Evolutionary conservation across 805 yeast species (phyloP), one percentile per base, ranked within the genome.

Genomic region (Yarrowia osloensis): DNA sequence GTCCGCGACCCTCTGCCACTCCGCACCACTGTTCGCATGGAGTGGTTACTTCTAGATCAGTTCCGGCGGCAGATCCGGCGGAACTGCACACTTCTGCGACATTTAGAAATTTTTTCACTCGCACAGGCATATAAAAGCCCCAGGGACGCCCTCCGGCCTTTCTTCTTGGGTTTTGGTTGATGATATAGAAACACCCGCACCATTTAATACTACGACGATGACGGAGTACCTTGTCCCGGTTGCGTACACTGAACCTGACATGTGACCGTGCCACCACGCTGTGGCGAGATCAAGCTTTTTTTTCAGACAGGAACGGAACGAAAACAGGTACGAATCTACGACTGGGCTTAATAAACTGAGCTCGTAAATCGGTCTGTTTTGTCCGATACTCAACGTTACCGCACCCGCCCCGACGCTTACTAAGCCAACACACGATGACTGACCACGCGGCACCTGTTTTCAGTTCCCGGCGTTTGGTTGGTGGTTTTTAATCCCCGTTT

Each of bases 161-260:
- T 50, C 57, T 22, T 50, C 57, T 50, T 50, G 57, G 57, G 57
- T 50, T 50, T 50, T 31, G 57, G 40, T 50, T 50, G 57, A 50
- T 50, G 57, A 50, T 50, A 50, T 50, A 50, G 57, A 50, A 44
- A 50, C 57, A 50, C 57, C 33, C 33, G 17, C 57, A 31, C 40
- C 40, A 31, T 33, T 50, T 50, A 50, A 31, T 50, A 50, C 57
- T n/a, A 31, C 57, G 57, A 50, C 39, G 19, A 19, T 21, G 24
- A 31, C 22, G 26, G 57, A n/a, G 22, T 50, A 33, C 7, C 54
- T 17, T 22, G 29, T 17, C 22, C 19, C 29, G 57, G 57, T 21
- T 28, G 15, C 12, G 40, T 33, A 50, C 46, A 40, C 40, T 28
- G 57, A 29, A 15, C 42, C 55, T 9, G 55, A 29, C 39, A 21